These are phyloP conservation scores for Coemansia sp. DNA, from an alignment of 192 early-diverging fungal genomes.

Conservation along the genomic window DNA sequence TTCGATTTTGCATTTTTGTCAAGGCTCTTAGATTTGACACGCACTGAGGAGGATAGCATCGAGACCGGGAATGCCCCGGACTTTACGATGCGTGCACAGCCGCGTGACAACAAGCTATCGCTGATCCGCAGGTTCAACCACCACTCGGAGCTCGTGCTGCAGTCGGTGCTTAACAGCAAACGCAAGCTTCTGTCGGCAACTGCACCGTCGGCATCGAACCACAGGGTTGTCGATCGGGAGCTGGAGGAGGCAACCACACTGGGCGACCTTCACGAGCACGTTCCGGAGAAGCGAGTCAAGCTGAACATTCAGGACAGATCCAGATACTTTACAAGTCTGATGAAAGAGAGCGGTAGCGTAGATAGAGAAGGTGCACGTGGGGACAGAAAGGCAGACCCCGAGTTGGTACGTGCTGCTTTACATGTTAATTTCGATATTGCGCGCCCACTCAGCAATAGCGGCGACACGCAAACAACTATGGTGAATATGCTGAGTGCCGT, in stretches of 20 bases:
- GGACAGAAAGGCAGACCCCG: not conserved
- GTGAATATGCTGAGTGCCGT: slow-evolving; percentile 20
- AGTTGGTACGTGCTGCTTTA: slow-evolving; percentile 12
- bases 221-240: slow-evolving; percentile 31
- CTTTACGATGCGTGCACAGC: slow-evolving; percentile 76
- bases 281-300: slow-evolving; percentile 52
- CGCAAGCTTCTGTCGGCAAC: slow-evolving; percentile 9
- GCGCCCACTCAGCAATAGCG: slow-evolving; percentile 21
- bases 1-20: slow-evolving; percentile 61
- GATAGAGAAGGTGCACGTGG: not conserved
- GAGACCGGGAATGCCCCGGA: slow-evolving; percentile 79
- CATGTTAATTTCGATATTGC: slow-evolving; percentile 33
- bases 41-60: slow-evolving; percentile 78
- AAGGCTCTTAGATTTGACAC: slow-evolving; percentile 74
- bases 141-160: slow-evolving; percentile 79
- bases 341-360: slow-evolving; percentile 18
- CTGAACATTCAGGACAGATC: slow-evolving; percentile 75
- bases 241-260: slow-evolving; percentile 64
- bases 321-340: slow-evolving; percentile 74
- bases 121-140: slow-evolving; percentile 88
- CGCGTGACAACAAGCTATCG: slow-evolving; percentile 62
- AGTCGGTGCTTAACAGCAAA: slow-evolving; percentile 46
- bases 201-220: not conserved
- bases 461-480: slow-evolving; percentile 40
- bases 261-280: slow-evolving; percentile 64